Base-by-base conservation (phyloP, 2,329 filamentous ascomycete species). In the Cryphonectria carpinicola region DNA sequence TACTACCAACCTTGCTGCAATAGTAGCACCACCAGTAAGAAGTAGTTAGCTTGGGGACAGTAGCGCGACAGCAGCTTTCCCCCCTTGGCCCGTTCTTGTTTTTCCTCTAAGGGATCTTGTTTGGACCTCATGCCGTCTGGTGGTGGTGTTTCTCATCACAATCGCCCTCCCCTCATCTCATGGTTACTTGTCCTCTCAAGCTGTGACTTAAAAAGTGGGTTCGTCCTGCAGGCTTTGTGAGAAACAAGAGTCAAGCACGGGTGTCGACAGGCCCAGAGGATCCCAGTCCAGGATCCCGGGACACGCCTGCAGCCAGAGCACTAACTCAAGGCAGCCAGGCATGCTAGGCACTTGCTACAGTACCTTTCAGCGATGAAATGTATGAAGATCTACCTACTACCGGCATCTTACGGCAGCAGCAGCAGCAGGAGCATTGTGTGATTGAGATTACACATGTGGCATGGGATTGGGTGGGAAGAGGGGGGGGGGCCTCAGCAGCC, bases 251-350 rank as follows among this genome's bases (percentile, higher is more conserved):
- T 25, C 7, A 5, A 25, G 13, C 28, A 43, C 41, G 22, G 28
- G 14, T 17, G 25, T 52, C 6, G 43, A 65, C 63, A 49, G 63
- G 41, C 63, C 43, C 63, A 65, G 63, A 52, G n/a, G 19, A 35
- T 52, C n/a, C n/a, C 41, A n/a, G 63, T 19, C 41, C 28, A 14
- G 58, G 35, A 61, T 25, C 32, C 35, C 11, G 32, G 58, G 35
- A 13, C 17, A 28, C n/a, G 35, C 58, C 22, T n/a, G 58, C 35
- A 37, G 35, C 17, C 25, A 6, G 13, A 46, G 56, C 52, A 14
- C 52, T 56, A 56, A 56, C n/a, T 35, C 56, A 5, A 14, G 11
- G 39, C 13, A 1, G 3, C 39, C 39, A 46, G 6, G 43, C 17
- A 46, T 17, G 19, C 43, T 10, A 49, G 43, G 43, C 43, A 22